Conservation (phyloP, 2,329 filamentous ascomycete species). For the Onygena corvina region DNA sequence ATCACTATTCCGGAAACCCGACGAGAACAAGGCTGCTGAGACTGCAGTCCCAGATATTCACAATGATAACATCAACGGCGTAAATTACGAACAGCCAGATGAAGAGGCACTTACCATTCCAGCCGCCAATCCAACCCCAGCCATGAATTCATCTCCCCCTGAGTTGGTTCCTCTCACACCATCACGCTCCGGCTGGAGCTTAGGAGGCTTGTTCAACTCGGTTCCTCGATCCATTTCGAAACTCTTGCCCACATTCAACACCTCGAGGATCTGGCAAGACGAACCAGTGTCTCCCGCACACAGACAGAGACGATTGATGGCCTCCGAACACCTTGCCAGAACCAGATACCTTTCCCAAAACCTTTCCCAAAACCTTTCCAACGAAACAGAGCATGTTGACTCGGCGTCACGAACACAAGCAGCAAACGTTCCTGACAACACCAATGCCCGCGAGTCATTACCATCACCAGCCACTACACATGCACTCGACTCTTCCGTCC, state of each 20-base stretch:
- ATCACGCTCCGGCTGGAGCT: conserved; percentile 20
- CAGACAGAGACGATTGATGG: conserved; percentile 10
- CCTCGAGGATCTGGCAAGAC: not conserved
- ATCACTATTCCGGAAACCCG: conserved; percentile 23
- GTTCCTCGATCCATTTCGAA: conserved; percentile 23
- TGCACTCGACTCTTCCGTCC: not conserved
- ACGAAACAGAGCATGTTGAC: conserved; percentile 6
- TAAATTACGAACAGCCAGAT: conserved; percentile 4
- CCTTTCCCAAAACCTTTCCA: conserved; percentile 14
- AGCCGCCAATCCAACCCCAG: not conserved
- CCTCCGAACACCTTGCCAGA: conserved; percentile 12
- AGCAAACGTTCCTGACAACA: no score
- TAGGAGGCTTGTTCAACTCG: conserved; percentile 23
- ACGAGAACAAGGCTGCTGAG: conserved; percentile 22
- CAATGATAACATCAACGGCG: not conserved
- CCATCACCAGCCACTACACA: not conserved
- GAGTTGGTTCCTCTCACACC: conserved; percentile 5
- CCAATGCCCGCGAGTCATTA: not conserved
- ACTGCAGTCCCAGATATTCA: conserved; percentile 1
- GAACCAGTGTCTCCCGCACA: conserved; percentile 15
- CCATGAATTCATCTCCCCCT: not conserved
- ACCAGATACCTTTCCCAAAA: conserved; percentile 6
- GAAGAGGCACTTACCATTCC: not conserved
- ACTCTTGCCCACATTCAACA: conserved; percentile 13
- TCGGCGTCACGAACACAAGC: not conserved